Percentiles rank a stretch among this genome's conserved stretches.
phyloP scores from a whole-genome alignment of 2,329 filamentous ascomycete species.

The Curvularia lunata region DNA sequence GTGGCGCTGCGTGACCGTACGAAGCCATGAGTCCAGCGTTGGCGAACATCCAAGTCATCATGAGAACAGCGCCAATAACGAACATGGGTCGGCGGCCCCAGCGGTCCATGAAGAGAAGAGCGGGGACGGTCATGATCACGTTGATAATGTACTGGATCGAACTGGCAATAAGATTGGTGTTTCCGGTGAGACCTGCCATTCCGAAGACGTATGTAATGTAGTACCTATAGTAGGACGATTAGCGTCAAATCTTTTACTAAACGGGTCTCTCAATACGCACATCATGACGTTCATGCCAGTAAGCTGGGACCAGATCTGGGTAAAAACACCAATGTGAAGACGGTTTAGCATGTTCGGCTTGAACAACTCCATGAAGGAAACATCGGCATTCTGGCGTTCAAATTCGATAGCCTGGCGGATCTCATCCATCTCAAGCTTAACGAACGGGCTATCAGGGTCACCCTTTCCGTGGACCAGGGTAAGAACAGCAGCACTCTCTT shows the following conservation, averaged over 20 bases:
- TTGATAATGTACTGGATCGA: constrained; percentile 81
- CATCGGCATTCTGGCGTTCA: constrained; percentile 71
- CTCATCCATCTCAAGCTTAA: constrained; percentile 71
- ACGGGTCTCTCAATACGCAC: neutral
- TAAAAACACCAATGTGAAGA: constrained; percentile 73
- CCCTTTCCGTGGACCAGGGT: constrained; percentile 60
- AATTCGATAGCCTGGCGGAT: constrained; percentile 77
- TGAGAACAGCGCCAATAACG: constrained; percentile 68
- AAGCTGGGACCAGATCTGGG: constrained; percentile 76
- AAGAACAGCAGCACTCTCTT: constrained; percentile 52
- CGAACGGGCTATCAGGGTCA: constrained; percentile 68
- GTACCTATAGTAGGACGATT: constrained; percentile 57
- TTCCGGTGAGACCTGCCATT: constrained; percentile 70
- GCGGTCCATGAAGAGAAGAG: constrained; percentile 74
- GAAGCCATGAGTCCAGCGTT: constrained; percentile 67
- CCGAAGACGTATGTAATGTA: constrained; percentile 66
- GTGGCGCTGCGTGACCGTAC: constrained; percentile 58
- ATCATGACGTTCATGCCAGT: constrained; percentile 71
- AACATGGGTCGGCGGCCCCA: constrained; percentile 76
- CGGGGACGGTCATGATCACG: constrained; percentile 77
- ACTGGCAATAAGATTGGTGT: constrained; percentile 67
- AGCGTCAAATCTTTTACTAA: neutral
- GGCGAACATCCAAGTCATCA: constrained; percentile 68
- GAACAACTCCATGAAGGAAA: constrained; percentile 75
- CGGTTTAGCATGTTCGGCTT: constrained; percentile 76